Base-by-base conservation (phyloP, 257 asterid species). In the Craterostigma plantagineum region DNA sequence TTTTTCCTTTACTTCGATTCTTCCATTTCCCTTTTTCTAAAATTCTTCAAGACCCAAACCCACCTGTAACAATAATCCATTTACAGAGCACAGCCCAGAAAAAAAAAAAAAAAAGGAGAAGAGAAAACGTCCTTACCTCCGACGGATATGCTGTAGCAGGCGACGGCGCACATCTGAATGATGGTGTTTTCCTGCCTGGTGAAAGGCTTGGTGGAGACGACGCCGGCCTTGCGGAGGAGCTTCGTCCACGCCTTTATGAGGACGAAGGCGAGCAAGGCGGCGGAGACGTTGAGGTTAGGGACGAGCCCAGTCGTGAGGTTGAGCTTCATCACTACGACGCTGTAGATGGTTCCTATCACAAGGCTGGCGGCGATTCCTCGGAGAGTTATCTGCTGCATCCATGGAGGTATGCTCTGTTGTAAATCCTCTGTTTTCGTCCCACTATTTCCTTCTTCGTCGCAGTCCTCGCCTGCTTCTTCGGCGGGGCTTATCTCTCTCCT, bases 1-100 rank as follows among this genome's bases (percentile, higher is more conserved):
- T n/a, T n/a, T n/a, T n/a, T n/a, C n/a, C n/a, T n/a, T n/a, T n/a
- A n/a, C n/a, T n/a, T n/a, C n/a, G n/a, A n/a, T n/a, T n/a, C n/a
- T n/a, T n/a, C n/a, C n/a, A n/a, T n/a, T n/a, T n/a, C n/a, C n/a
- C n/a, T n/a, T n/a, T n/a, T n/a, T n/a, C n/a, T n/a, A n/a, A n/a
- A n/a, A n/a, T n/a, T n/a, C n/a, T n/a, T n/a, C n/a, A n/a, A n/a
- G n/a, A 58, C 3, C 73, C 77, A 65, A 69, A 69, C 4, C 73
- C 77, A 49, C 77, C 77, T 69, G 38, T 15, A 14, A 23, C 8
- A 54, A 11, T 62, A 42, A 57, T 16, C 37, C 60, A 56, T 35
- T 12, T 23, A 18, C 23, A 46, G 13, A 8, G 14, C 3, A 4
- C 11, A 9, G 14, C 11, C 11, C 40, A 36, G 3, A 12, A 4